These are phyloP conservation scores for Penicillium coffeae DNA, from an alignment of 495 filamentous ascomycete species.

Conservation along the genomic window DNA sequence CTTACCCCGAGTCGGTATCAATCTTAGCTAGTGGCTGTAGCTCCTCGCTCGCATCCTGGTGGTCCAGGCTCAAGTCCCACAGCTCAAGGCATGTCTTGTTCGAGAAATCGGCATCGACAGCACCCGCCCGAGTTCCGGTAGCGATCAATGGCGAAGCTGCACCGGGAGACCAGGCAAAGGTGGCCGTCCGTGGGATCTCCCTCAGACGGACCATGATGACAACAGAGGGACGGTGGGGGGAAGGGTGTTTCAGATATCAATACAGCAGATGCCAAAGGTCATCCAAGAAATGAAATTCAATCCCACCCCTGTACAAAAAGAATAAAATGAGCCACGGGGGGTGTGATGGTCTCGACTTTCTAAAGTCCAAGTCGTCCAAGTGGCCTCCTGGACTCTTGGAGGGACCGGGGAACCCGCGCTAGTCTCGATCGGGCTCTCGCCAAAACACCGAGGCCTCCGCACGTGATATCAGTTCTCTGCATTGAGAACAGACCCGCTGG, in stretches of 20 bases:
- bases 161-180: slow-evolving; percentile 92
- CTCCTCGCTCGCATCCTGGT: slow-evolving; percentile 69
- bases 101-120: slow-evolving; percentile 95
- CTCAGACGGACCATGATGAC: slow-evolving; percentile 85
- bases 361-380: slow-evolving; percentile 34
- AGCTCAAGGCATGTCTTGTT: slow-evolving; percentile 95
- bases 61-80: slow-evolving; percentile 85
- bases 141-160: slow-evolving; percentile 73
- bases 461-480: slow-evolving; percentile 41
- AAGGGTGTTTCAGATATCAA: slow-evolving; percentile 15
- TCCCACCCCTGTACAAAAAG: slow-evolving; percentile 26
- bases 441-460: slow-evolving; percentile 34
- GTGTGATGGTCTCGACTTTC: slow-evolving; percentile 14
- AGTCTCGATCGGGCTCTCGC: slow-evolving; percentile 35
- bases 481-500: slow-evolving; percentile 1
- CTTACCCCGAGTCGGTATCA: slow-evolving; percentile 83
- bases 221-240: slow-evolving; percentile 20
- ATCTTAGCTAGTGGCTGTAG: slow-evolving; percentile 81
- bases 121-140: slow-evolving; percentile 92
- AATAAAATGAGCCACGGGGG: slow-evolving; percentile 22
- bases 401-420: slow-evolving; percentile 33
- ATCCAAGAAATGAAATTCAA: slow-evolving; percentile 14
- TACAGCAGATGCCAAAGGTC: slow-evolving; percentile 13
- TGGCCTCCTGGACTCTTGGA: slow-evolving; percentile 41
- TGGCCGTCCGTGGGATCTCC: slow-evolving; percentile 92